Base-by-base conservation (phyloP, 2,329 filamentous ascomycete genomes). In the Fusarium sp. region DNA sequence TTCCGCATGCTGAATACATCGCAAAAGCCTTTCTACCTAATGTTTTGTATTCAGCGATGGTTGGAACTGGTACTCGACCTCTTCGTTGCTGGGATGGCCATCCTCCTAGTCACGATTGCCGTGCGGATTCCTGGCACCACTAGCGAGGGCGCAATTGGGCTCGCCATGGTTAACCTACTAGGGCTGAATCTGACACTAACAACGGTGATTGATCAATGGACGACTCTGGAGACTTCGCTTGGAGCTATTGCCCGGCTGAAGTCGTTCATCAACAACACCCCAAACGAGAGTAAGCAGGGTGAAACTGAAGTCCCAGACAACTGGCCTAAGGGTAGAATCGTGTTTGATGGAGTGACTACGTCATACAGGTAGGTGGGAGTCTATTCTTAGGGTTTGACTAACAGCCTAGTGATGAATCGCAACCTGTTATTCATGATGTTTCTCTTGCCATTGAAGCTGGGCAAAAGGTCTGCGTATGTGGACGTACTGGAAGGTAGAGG, bases 41-140 rank as follows among this genome's bases (percentile, higher is more conserved):
- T 88, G 59, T 85, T 83, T 64, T 82, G 82, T 35, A 82, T 88
- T 13, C 87, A 88, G 71, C 79, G 85, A 43, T 88, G 86, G 86
- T 79, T 88, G 3, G 82, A 81, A 1, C 71, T 88, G 2, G 85
- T 86, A 0, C 73, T 88, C 3, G 86, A 88, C 64, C 75, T 88
- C 19, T 79, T 88, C 5, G 84, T 88, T 1, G 82, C 85, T 1
- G 84, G 77, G 1, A 81, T 89, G 53, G 86, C 86, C 0, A 80
- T 85, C 1, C 67, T 87, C 1, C 73, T 88, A 2, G 84, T 88
- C 9, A 78, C 33, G 75, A 84, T 88, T 6, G 83, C 85, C 3
- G 82, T 87, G 3, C 60, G 69, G 18, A 64, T 79, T 21, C 52
- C 68, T 1, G 71, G 69, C 2, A 68, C 68, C 1, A 75, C 79